Percentiles rank a stretch among this genome's conserved stretches.
Evolutionary conservation across 2,329 filamentous ascomycete species (phyloP).

Genomic region (Nemania bipapillata): DNA sequence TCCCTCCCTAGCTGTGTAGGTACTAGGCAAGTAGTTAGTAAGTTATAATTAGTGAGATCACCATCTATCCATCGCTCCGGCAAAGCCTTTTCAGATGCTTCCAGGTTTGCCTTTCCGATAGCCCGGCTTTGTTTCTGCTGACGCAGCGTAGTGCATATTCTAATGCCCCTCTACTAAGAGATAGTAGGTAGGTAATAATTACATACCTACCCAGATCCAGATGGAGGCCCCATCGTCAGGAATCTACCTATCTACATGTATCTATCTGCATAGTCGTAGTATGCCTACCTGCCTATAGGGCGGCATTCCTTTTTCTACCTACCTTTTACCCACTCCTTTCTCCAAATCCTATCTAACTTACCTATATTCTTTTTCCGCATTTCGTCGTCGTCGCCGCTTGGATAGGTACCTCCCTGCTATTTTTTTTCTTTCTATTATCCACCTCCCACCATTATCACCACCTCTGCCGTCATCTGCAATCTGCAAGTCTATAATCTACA

Average conservation of each 20-base stretch:
- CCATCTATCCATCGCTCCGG: background rate
- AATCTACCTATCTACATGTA: background rate
- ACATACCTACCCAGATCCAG: too few species aligned
- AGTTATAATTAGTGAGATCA: background rate
- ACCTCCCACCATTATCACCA: conserved; percentile 12
- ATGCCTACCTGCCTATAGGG: background rate
- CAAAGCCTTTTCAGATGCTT: conserved; percentile 1
- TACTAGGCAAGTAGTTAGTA: too few species aligned
- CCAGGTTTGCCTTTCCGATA: conserved; percentile 20
- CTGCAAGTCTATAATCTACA: conserved; percentile 17
- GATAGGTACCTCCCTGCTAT: background rate
- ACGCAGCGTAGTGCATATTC: conserved; percentile 12
- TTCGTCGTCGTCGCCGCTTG: background rate
- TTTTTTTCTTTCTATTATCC: conserved; percentile 21
- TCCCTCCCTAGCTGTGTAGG: too few species aligned
- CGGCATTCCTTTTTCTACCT: conserved; percentile 15
- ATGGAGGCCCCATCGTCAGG: conserved; percentile 2
- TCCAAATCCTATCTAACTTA: conserved; percentile 25
- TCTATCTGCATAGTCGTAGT: background rate
- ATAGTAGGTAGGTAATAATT: background rate
- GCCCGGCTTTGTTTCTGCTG: conserved; percentile 28
- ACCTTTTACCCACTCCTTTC: conserved; percentile 24
- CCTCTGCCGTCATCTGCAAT: conserved; percentile 10
- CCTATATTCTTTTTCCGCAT: conserved; percentile 2
- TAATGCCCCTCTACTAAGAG: background rate